phyloP scores from a whole-genome alignment of 352 stramenopile genomes.

The Globisporangium takayamanum region DNA sequence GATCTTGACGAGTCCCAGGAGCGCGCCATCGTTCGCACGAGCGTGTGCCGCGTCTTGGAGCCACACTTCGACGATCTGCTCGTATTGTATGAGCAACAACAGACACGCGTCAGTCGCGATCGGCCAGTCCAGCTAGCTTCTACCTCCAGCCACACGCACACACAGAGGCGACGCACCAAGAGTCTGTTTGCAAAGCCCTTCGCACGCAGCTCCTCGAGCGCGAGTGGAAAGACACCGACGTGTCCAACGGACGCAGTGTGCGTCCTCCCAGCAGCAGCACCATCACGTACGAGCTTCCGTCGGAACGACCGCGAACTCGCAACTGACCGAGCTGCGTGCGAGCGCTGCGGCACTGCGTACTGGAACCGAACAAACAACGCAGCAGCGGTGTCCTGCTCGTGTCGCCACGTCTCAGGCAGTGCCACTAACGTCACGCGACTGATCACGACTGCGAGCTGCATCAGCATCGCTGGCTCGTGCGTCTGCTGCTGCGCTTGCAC shows the following conservation, averaged over 20 bases:
- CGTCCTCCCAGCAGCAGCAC: not conserved
- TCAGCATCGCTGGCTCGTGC: not conserved
- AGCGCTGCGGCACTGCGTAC: slow-evolving; percentile 7
- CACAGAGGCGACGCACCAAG: slow-evolving; percentile 20
- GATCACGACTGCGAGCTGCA: slow-evolving; percentile 16
- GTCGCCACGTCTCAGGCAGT: not conserved
- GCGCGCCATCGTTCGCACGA: slow-evolving; percentile 9
- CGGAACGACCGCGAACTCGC: slow-evolving; percentile 20
- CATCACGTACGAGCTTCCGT: slow-evolving; percentile 19
- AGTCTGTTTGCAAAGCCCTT: slow-evolving; percentile 18
- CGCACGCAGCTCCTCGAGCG: slow-evolving; percentile 13
- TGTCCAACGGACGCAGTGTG: slow-evolving; percentile 6
- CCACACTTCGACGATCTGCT: slow-evolving; percentile 41
- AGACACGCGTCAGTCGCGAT: not conserved
- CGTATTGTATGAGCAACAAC: not conserved
- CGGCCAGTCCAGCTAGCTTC: too few relatives aligned
- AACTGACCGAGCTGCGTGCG: not conserved
- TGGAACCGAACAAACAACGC: slow-evolving; percentile 8
- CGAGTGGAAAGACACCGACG: slow-evolving; percentile 26
- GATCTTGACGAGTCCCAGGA: slow-evolving; percentile 35
- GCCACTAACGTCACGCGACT: slow-evolving; percentile 1
- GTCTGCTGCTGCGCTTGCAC: not conserved
- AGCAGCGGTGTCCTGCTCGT: too few relatives aligned
- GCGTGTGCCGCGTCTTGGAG: slow-evolving; percentile 9
- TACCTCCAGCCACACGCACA: not conserved